phyloP scores from a whole-genome alignment of 306 rosid species.

The Quercus bicolor region DNA sequence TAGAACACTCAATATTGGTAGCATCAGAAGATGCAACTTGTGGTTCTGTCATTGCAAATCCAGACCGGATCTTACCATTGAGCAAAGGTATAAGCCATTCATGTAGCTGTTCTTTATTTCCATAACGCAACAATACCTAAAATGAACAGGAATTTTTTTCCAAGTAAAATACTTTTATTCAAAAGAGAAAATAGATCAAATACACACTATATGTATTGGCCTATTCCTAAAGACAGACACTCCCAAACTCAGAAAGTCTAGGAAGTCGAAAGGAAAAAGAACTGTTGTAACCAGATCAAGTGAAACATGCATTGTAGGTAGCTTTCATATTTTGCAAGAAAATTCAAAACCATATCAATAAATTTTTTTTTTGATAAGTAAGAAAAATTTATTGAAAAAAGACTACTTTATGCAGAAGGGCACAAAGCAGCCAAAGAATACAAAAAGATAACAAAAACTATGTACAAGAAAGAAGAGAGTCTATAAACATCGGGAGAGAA shows the following conservation, averaged over 20 bases:
- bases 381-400: too few species aligned
- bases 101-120: constrained; percentile 67
- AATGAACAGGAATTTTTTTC: constrained; percentile 7
- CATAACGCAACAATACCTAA: constrained; percentile 89
- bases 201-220: background rate
- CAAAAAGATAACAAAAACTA: too few species aligned
- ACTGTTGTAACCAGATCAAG: background rate
- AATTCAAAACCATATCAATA: too few species aligned
- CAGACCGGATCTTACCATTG: constrained; percentile 87
- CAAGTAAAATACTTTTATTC: too few species aligned
- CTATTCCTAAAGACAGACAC: too few species aligned
- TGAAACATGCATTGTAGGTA: background rate
- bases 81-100: constrained; percentile 96
- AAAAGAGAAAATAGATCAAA: constrained; percentile 10
- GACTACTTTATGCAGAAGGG: too few species aligned
- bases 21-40: constrained; percentile 93
- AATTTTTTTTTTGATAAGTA: too few species aligned
- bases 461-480: too few species aligned
- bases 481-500: too few species aligned
- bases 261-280: background rate
- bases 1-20: constrained; percentile 85
- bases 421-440: too few species aligned
- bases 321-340: background rate
- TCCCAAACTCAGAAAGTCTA: too few species aligned
- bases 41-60: constrained; percentile 97